Conservation (phyloP, 495 filamentous ascomycete genomes). For the Amorphotheca resinae region DNA sequence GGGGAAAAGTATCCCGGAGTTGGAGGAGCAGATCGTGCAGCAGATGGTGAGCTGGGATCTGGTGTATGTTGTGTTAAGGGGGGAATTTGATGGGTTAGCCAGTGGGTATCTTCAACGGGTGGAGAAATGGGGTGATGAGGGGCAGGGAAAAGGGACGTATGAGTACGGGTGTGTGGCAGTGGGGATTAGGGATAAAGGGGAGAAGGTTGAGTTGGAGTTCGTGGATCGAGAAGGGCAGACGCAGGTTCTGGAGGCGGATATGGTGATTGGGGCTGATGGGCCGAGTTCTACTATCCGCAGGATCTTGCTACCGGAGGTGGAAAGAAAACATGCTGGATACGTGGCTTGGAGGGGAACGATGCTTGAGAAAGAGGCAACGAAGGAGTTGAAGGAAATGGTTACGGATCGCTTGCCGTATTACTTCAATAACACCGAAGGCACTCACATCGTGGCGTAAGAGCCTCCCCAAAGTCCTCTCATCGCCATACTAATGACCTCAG, state of each 20-base stretch:
- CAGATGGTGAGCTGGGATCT: conserved; percentile 44
- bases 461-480: neutral
- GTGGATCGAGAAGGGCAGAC: neutral
- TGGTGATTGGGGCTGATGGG: conserved; percentile 44
- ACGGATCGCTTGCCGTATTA: conserved; percentile 23
- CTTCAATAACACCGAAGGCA: conserved; percentile 22
- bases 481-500: conserved; percentile 10
- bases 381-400: conserved; percentile 21
- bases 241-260: conserved; percentile 26
- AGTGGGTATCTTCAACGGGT: conserved; percentile 32
- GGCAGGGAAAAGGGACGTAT: conserved; percentile 32
- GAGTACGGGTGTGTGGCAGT: conserved; percentile 35
- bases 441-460: conserved; percentile 5
- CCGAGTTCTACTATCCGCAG: conserved; percentile 38
- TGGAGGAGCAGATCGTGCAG: conserved; percentile 29
- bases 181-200: conserved; percentile 25
- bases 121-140: conserved; percentile 13
- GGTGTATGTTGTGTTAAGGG: conserved; percentile 39
- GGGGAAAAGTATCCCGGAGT: conserved; percentile 25
- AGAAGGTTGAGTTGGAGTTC: conserved; percentile 16
- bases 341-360: conserved; percentile 41
- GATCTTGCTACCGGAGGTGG: conserved; percentile 30
- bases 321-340: conserved; percentile 44
- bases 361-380: conserved; percentile 27
- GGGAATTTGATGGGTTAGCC: conserved; percentile 39